Base-by-base conservation (phyloP, 1,139 yeast genomes). In the Zygosaccharomyces pseudobailii region DNA sequence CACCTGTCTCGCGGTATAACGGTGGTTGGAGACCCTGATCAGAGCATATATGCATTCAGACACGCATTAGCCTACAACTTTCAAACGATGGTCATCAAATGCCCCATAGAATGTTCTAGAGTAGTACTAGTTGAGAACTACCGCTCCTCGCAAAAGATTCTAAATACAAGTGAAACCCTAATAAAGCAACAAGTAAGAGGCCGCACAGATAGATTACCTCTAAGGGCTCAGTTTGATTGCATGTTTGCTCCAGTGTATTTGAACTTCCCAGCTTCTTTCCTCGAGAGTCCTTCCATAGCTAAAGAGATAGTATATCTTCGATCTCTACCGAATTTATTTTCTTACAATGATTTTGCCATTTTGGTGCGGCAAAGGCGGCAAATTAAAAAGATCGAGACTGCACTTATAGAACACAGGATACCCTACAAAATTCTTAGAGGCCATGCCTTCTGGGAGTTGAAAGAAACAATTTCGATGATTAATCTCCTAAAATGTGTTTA, bases 11-110 rank as follows among this genome's bases (percentile, higher is more conserved):
- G 67, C 42, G 83, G 83, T 52, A 73, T 90, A 6, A 87, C 97
- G 0, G 80, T 89, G 2, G 97, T 92, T 0, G 98, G 98, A 0
- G 98, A 92, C 59, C 96, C 97, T 0, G 97, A 92, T 66, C 97
- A 92, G 65, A 84, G 96, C 60, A 92, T 92, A 25, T 92, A 92
- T 63, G 88, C 84, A 0, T 90, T 90, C 56, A 72, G 98, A 52
- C 82, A 86, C 56, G 97, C 97, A 0, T 80, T 81, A 37, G 73
- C 84, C 0, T 70, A 71, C 13, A 89, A 87, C 58, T 87, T 92
- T 57, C 68, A 67, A 32, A 71, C 71, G 9, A 82, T 92, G 89
- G 64, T 66, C 32, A 59, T 65, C 0, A 66, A 71, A 48, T 85
- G 78, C 54, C 69, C 70, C 0, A 49, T 64, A 6, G 58, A 65